Evolutionary conservation across 2,329 filamentous ascomycete species (phyloP).

Genomic region (Ophiocordyceps polyrhachis-furcata): DNA sequence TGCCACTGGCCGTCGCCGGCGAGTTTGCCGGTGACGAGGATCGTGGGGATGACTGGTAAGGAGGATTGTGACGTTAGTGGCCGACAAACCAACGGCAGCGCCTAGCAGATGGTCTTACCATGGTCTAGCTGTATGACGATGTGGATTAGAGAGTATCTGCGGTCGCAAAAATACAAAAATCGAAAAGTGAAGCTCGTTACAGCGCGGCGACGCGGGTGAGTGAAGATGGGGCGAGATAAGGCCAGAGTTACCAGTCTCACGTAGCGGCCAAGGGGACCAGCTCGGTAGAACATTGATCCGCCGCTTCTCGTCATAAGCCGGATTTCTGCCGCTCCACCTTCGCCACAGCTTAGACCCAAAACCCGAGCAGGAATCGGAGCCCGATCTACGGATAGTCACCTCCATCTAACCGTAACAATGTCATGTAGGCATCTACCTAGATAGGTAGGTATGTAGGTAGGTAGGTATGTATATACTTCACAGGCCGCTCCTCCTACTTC

Average conservation of each 20-base stretch:
- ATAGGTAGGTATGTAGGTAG: no score
- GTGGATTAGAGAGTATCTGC: not conserved
- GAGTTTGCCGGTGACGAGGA: constrained; percentile 39
- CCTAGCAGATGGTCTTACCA: not conserved
- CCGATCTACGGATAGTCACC: no score
- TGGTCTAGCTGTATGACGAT: not conserved
- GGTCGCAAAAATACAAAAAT: not conserved
- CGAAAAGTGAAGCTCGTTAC: not conserved
- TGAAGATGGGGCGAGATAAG: constrained; percentile 14
- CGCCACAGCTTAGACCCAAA: no score
- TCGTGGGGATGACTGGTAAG: constrained; percentile 35
- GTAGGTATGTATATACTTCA: no score
- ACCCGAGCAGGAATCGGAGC: no score
- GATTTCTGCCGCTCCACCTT: no score
- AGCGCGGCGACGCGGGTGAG: not conserved
- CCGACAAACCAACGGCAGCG: not conserved
- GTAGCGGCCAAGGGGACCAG: constrained; percentile 7
- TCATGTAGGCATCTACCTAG: no score
- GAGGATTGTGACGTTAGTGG: not conserved
- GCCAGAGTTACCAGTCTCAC: constrained; percentile 21
- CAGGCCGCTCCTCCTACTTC: no score
- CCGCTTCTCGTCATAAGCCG: no score
- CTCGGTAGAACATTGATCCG: constrained; percentile 17
- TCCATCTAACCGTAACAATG: no score
- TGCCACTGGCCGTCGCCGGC: constrained; percentile 42